Conservation (phyloP, 176 grass and related monocot species). For the Carex pumila region DNA sequence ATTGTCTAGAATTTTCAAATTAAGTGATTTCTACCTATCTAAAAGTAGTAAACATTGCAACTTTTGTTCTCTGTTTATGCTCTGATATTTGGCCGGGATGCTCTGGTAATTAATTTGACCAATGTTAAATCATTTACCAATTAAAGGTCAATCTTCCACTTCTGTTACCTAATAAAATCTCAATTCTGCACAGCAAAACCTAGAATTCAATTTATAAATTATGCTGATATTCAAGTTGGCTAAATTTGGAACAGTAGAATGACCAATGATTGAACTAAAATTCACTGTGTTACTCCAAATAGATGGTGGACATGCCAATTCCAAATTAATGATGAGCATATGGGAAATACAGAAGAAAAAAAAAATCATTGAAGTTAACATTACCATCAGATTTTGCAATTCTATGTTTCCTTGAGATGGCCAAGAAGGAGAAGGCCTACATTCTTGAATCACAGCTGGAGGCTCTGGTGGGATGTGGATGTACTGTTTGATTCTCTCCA, state of each 20-base stretch:
- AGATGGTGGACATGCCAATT: neutral
- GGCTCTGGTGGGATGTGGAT: slow-evolving; percentile 72
- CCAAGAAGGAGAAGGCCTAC: slow-evolving; percentile 74
- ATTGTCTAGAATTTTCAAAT: too few relatives aligned
- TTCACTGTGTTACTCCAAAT: neutral
- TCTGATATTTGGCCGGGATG: neutral
- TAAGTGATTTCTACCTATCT: too few relatives aligned
- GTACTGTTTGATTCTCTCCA: slow-evolving; percentile 86
- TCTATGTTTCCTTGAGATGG: slow-evolving; percentile 75
- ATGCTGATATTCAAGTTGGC: neutral
- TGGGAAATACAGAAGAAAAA: neutral
- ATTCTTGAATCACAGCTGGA: slow-evolving; percentile 54
- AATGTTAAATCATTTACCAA: neutral
- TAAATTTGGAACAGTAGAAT: neutral
- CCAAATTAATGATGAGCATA: neutral
- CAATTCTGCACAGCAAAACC: neutral
- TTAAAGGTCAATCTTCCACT: neutral
- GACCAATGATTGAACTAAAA: neutral
- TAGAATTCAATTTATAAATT: neutral
- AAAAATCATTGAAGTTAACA: neutral
- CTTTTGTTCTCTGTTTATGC: neutral
- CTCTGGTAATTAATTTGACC: neutral
- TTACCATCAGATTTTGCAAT: slow-evolving; percentile 80
- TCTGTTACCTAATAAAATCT: neutral
- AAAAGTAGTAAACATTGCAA: neutral